These are phyloP conservation scores for Solanum pinnatisectum DNA, from an alignment of 257 asterid species.

Conservation along the genomic window DNA sequence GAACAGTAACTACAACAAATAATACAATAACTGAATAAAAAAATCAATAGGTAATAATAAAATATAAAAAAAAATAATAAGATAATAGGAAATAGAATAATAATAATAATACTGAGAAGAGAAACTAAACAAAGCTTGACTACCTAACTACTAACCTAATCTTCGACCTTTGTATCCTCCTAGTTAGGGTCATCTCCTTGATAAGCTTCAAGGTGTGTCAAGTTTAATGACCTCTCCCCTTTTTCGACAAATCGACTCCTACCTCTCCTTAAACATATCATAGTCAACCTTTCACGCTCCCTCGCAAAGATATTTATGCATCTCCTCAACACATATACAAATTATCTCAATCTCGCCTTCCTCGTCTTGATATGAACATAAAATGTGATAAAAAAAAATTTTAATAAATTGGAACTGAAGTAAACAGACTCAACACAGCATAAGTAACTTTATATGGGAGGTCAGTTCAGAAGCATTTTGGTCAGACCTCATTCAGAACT, in stretches of 20 bases:
- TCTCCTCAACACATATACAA: neutral
- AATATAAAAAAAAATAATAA: neutral
- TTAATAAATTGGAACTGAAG: neutral
- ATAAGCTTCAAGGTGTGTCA: neutral
- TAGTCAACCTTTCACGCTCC: neutral
- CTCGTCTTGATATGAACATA: neutral
- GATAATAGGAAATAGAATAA: neutral
- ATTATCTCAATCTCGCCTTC: neutral
- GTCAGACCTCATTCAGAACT: neutral
- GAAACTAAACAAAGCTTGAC: neutral
- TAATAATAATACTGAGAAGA: neutral
- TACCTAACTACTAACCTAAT: neutral
- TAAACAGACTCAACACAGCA: neutral
- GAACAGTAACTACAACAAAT: too few species aligned
- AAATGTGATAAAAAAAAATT: too few species aligned
- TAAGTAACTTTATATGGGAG: neutral
- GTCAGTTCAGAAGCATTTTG: neutral
- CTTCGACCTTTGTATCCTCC: neutral
- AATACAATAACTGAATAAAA: too few species aligned
- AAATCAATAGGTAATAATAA: too few species aligned
- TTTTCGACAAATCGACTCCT: neutral
- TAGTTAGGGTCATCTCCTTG: neutral
- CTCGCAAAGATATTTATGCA: neutral
- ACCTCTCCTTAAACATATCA: neutral
- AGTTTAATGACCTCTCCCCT: neutral